A percentile compares a stretch with the other conserved stretches of the same genome.
Conservation (phyloP, 106 monocot species). For the Xerophyta viscosa region DNA sequence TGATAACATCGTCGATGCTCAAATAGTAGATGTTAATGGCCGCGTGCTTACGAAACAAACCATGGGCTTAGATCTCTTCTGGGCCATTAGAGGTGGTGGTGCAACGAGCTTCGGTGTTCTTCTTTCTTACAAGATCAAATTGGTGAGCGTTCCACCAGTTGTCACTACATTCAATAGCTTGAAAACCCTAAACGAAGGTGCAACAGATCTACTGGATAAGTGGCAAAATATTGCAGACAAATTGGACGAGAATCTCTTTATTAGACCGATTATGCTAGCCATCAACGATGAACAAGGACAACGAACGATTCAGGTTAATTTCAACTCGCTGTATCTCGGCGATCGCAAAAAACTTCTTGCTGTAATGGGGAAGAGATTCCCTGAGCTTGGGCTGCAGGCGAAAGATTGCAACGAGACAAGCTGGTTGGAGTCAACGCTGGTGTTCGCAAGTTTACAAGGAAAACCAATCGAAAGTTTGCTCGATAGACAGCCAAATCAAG, state of each 20-base stretch:
- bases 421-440: conserved; percentile 19
- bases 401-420: conserved; percentile 19
- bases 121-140: conserved; percentile 27
- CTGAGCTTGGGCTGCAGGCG: conserved; percentile 16
- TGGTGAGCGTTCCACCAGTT: conserved; percentile 33
- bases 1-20: conserved; percentile 43
- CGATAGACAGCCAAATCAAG: not conserved
- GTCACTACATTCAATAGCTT: conserved; percentile 32
- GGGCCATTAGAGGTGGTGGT: conserved; percentile 62
- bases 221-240: conserved; percentile 27
- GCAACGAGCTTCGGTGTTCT: conserved; percentile 42
- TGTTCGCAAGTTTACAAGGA: not conserved
- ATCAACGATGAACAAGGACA: not conserved
- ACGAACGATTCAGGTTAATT: conserved; percentile 10
- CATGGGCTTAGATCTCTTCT: conserved; percentile 72
- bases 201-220: conserved; percentile 17
- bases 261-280: conserved; percentile 4
- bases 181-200: conserved; percentile 22
- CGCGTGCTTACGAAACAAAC: conserved; percentile 21
- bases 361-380: conserved; percentile 3
- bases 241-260: conserved; percentile 19
- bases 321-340: conserved; percentile 26
- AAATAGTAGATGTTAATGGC: conserved; percentile 25
- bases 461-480: not conserved
- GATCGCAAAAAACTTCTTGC: conserved; percentile 2